phyloP scores from a whole-genome alignment of 225 moss, liverwort and hornwort genomes.

The Pseudisothecium myosuroides region DNA sequence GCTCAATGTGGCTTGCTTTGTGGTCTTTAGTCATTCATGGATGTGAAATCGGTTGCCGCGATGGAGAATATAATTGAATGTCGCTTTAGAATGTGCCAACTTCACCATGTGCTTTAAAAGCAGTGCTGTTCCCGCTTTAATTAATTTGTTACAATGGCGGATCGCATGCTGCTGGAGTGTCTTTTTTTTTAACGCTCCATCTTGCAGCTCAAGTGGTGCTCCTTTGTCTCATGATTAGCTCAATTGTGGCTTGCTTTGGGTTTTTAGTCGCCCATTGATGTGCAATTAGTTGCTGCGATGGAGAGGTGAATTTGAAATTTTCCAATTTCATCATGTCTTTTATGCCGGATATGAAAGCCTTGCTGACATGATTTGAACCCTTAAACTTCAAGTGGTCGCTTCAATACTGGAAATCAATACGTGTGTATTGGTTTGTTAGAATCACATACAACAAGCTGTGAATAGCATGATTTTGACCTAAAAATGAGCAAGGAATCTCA shows the following conservation, averaged over 20 bases:
- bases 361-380: background rate
- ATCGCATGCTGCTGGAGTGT: background rate
- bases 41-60: background rate
- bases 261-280: background rate
- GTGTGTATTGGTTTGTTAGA: background rate
- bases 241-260: background rate
- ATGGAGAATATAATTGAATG: background rate
- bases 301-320: background rate
- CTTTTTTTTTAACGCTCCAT: background rate
- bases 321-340: background rate
- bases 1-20: background rate
- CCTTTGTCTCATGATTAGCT: background rate
- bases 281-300: background rate
- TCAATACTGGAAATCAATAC: background rate
- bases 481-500: background rate
- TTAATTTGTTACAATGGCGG: background rate
- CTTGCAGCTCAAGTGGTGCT: background rate
- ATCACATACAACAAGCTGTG: background rate
- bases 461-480: background rate
- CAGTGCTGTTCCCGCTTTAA: background rate
- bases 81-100: background rate
- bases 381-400: background rate
- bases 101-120: background rate
- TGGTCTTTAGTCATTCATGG: background rate
- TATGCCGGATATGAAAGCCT: background rate